A percentile compares a stretch with the other conserved stretches of the same genome.
phyloP scores from a whole-genome alignment of 257 asterid species.

The Verbascum thapsus region DNA sequence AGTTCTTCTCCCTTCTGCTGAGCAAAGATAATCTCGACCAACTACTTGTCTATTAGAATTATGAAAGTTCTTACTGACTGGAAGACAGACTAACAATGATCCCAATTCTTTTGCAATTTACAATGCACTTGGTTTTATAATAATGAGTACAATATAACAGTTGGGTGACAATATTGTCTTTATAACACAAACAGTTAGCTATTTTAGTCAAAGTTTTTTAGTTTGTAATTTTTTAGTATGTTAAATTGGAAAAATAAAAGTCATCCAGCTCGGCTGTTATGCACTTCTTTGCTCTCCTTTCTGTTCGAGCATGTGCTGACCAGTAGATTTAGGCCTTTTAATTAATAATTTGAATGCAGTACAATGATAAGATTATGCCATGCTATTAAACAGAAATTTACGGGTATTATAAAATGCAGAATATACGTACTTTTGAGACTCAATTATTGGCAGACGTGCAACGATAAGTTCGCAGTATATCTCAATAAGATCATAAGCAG shows the following conservation, averaged over 20 bases:
- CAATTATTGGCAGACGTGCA: conserved; percentile 76
- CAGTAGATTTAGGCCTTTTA: not conserved
- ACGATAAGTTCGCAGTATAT: conserved; percentile 79
- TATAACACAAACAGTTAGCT: not conserved
- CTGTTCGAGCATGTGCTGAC: not conserved
- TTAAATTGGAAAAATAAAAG: not conserved
- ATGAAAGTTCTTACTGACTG: no score
- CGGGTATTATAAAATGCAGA: conserved; percentile 15
- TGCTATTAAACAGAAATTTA: not conserved
- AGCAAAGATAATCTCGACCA: no score
- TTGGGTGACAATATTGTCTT: not conserved
- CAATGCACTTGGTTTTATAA: no score
- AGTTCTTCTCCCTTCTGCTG: no score
- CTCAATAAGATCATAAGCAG: conserved; percentile 79
- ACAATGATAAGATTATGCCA: conserved; percentile 3
- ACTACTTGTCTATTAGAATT: no score
- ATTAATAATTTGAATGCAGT: conserved; percentile 4
- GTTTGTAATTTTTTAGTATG: no score
- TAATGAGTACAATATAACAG: not conserved
- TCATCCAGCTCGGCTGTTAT: not conserved
- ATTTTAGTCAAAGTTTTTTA: not conserved
- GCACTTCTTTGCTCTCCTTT: not conserved
- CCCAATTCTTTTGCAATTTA: no score
- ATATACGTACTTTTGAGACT: conserved; percentile 71
- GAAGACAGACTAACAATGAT: no score